Conservation (phyloP, 1,284 basidiomycete species). For the Gastroboletus turbinatus region DNA sequence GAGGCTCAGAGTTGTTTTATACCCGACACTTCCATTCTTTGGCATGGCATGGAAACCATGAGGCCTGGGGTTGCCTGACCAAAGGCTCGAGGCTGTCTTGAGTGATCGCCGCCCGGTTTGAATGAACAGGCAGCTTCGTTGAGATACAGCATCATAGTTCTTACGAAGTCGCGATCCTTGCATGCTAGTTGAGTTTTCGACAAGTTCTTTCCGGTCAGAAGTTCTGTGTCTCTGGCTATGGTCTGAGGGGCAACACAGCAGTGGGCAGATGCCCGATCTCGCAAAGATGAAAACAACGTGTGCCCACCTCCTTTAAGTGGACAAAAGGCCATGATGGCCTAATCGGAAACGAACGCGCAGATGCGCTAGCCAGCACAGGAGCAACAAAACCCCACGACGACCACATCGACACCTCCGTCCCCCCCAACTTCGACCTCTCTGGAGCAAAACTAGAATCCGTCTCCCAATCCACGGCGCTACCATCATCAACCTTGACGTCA, state of each 20-base stretch:
- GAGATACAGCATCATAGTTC: background rate
- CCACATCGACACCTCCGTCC: too few species aligned
- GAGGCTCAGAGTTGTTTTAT: slow-evolving; percentile 2
- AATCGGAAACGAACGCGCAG: too few species aligned
- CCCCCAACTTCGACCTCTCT: too few species aligned
- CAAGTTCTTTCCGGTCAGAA: background rate
- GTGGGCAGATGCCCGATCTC: background rate
- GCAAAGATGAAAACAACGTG: background rate
- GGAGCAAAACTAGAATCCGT: too few species aligned
- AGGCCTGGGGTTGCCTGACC: slow-evolving; percentile 1
- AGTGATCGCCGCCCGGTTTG: background rate
- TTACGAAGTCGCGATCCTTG: background rate
- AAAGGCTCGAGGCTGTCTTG: slow-evolving; percentile 2
- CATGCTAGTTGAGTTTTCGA: background rate
- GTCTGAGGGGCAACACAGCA: background rate
- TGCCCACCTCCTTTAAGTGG: too few species aligned
- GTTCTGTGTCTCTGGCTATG: background rate
- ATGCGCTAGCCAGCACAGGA: too few species aligned
- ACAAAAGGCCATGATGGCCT: too few species aligned
- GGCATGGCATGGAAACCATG: background rate
- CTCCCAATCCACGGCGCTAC: too few species aligned
- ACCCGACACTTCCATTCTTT: background rate
- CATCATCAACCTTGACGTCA: too few species aligned
- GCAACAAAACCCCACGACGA: too few species aligned
- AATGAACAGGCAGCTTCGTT: background rate